A percentile compares a stretch with the other conserved stretches of the same genome.
Conservation (phyloP, 495 filamentous ascomycete genomes). For the Podospora pseudocomata region DNA sequence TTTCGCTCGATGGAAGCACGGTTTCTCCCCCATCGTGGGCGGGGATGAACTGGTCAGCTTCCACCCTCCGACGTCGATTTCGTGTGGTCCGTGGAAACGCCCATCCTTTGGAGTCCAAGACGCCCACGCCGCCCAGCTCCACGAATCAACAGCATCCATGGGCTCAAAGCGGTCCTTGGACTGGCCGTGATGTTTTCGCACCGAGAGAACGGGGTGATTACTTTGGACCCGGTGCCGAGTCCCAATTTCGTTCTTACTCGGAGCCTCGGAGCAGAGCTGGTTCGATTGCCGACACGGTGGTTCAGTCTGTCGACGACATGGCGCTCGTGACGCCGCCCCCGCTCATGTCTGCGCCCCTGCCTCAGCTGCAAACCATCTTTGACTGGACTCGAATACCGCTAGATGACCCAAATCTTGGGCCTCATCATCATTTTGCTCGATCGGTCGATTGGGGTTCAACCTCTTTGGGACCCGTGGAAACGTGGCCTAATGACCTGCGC, state of each 20-base stretch:
- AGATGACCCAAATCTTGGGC: conserved; percentile 51
- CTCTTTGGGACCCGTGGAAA: conserved; percentile 60
- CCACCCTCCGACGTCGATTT: conserved; percentile 58
- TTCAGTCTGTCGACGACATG: conserved; percentile 29
- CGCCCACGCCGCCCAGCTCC: conserved; percentile 37
- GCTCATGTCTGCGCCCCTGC: conserved; percentile 2
- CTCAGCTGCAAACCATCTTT: conserved; percentile 44
- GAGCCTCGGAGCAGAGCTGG: conserved; percentile 25
- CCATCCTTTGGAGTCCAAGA: conserved; percentile 23
- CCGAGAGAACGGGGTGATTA: conserved; percentile 37
- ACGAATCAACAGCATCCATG: conserved; percentile 25
- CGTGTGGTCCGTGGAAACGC: conserved; percentile 56
- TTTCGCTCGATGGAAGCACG: conserved; percentile 38
- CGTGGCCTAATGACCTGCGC: conserved; percentile 59
- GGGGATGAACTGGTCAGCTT: conserved; percentile 60
- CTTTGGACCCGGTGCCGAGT: conserved; percentile 33
- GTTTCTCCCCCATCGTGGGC: conserved; percentile 51
- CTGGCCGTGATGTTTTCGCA: conserved; percentile 22
- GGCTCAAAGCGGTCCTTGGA: conserved; percentile 26
- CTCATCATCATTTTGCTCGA: conserved; percentile 63
- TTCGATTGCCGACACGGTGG: conserved; percentile 19
- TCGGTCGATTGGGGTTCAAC: conserved; percentile 64
- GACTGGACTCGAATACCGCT: conserved; percentile 67
- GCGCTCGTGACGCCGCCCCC: conserved; percentile 21
- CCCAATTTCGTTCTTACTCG: conserved; percentile 19